phyloP scores from a whole-genome alignment of 2,329 filamentous ascomycete genomes.

The Teratosphaeria gauchensis region DNA sequence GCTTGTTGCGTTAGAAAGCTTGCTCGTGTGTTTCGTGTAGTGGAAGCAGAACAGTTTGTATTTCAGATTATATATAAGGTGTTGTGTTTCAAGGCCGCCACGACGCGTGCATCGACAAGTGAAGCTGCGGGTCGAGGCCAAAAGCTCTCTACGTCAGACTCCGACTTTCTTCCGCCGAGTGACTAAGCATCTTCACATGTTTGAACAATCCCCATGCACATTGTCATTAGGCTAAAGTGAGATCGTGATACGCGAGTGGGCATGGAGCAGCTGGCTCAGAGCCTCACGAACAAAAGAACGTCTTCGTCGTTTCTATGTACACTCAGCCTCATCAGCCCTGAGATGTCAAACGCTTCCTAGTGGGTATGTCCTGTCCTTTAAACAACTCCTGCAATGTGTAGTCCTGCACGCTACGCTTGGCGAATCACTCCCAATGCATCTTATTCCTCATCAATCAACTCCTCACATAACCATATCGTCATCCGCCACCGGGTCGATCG shows the following conservation, averaged over 20 bases:
- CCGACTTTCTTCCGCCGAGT: background rate
- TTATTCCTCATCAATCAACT: background rate
- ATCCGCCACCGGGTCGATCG: slow-evolving; percentile 6
- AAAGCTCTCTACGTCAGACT: background rate
- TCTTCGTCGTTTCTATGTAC: background rate
- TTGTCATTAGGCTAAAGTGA: too few relatives aligned
- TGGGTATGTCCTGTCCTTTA: background rate
- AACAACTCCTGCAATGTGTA: background rate
- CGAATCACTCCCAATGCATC: background rate
- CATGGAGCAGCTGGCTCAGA: background rate
- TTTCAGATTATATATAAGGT: background rate
- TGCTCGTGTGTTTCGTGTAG: too few relatives aligned
- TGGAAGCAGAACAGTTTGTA: too few relatives aligned
- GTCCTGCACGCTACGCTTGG: background rate
- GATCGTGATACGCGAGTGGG: too few relatives aligned
- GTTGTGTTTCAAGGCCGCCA: background rate
- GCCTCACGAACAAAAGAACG: background rate
- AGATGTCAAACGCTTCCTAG: background rate
- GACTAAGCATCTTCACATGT: background rate
- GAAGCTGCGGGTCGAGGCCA: background rate
- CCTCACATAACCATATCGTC: slow-evolving; percentile 26
- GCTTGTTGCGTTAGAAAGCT: background rate
- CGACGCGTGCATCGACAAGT: background rate
- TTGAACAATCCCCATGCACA: background rate
- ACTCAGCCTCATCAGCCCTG: background rate